Percentiles rank a stretch among this genome's conserved stretches.
These are phyloP conservation scores for Apiospora aurea DNA, from an alignment of 2,329 filamentous ascomycete species.

Conservation along the genomic window DNA sequence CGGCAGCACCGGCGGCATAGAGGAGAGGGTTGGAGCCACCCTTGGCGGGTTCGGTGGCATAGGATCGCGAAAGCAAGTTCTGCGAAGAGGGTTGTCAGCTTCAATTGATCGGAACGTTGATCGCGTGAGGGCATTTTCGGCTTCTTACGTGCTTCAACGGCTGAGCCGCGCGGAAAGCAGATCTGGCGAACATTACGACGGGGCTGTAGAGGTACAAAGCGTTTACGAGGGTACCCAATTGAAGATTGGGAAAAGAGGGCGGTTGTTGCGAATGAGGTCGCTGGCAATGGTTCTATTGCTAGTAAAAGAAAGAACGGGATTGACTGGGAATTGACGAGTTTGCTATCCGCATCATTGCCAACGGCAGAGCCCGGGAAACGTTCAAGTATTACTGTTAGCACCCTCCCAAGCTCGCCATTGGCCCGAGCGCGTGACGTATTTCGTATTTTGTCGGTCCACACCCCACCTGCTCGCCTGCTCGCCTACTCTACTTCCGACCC, in stretches of 20 bases:
- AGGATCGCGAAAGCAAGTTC: slow-evolving; percentile 50
- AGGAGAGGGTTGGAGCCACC: slow-evolving; percentile 65
- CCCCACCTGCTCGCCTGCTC: not conserved
- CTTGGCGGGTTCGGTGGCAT: slow-evolving; percentile 71
- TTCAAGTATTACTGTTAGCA: not conserved
- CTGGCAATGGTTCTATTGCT: not conserved
- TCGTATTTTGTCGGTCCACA: slow-evolving; percentile 12
- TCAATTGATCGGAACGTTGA: slow-evolving; percentile 27
- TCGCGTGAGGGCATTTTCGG: slow-evolving; percentile 25
- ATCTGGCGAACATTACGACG: slow-evolving; percentile 64
- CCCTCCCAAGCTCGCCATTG: slow-evolving; percentile 13
- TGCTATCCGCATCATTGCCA: not conserved
- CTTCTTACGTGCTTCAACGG: slow-evolving; percentile 62
- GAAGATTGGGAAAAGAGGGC: not conserved
- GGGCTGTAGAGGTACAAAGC: not conserved
- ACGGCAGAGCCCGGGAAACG: not conserved
- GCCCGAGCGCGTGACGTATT: slow-evolving; percentile 29
- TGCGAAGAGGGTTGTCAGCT: slow-evolving; percentile 32
- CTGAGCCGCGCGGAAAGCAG: slow-evolving; percentile 60
- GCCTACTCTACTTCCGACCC: not conserved
- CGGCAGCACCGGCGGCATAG: slow-evolving; percentile 66
- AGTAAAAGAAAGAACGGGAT: not conserved
- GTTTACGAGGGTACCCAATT: slow-evolving; percentile 8
- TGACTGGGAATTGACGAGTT: not conserved
- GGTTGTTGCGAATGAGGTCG: not conserved